A percentile compares a stretch with the other conserved stretches of the same genome.
phyloP scores from a whole-genome alignment of 129 eudicot genomes.

The Pseudognaphalium luteoalbum region DNA sequence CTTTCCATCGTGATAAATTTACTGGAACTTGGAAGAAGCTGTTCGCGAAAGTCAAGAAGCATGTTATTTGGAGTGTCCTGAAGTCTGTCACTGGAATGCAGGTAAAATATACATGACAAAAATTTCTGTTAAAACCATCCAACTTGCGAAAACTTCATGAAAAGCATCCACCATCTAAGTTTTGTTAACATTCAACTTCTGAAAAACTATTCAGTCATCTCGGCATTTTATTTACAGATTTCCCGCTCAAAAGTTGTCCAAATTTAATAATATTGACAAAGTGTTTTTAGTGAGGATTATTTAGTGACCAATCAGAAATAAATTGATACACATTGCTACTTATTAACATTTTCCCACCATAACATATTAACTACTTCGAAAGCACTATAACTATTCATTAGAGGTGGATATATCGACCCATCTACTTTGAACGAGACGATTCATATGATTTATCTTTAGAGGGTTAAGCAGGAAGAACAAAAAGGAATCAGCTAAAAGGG shows the following conservation, averaged over 20 bases:
- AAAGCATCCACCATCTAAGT: background rate
- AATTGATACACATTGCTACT: background rate
- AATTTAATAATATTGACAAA: background rate
- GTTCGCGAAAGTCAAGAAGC: constrained; percentile 83
- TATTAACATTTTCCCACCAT: background rate
- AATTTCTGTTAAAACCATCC: background rate
- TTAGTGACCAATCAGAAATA: background rate
- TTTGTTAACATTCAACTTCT: background rate
- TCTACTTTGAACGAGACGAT: background rate
- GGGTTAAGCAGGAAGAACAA: background rate
- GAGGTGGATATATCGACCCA: background rate
- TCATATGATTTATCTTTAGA: background rate
- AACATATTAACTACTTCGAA: background rate
- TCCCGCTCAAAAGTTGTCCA: background rate
- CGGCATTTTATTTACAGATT: background rate
- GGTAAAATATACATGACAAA: constrained; percentile 34
- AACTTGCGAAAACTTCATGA: background rate
- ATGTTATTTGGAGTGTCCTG: constrained; percentile 91
- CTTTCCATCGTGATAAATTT: constrained; percentile 81
- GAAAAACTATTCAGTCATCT: background rate
- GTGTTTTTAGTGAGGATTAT: background rate
- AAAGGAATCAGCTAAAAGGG: background rate
- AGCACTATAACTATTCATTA: background rate
- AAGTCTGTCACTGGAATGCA: constrained; percentile 99
- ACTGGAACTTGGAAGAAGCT: constrained; percentile 94